A percentile compares a stretch with the other conserved stretches of the same genome.
These are phyloP conservation scores for Bryum argenteum DNA, from an alignment of 225 moss, liverwort and hornwort species.

Conservation along the genomic window DNA sequence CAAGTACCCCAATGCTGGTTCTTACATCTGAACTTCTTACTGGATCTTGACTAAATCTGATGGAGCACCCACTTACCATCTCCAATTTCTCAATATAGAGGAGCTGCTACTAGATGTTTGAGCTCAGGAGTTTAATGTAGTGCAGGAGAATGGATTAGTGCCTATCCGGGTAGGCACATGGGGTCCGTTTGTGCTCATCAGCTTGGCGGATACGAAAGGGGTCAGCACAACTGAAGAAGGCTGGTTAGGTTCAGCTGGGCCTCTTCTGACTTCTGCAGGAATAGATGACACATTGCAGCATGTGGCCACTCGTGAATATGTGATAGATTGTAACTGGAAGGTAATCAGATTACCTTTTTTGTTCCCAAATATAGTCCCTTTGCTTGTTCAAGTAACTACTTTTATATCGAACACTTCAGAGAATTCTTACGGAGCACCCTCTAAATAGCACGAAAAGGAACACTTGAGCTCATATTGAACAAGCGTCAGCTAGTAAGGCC, in stretches of 20 bases:
- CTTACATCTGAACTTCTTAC: neutral
- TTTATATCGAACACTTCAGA: too few relatives aligned
- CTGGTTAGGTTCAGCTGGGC: slow-evolving; percentile 85
- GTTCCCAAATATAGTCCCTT: neutral
- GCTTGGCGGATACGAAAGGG: slow-evolving; percentile 42
- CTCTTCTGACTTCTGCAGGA: slow-evolving; percentile 52
- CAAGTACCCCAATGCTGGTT: neutral
- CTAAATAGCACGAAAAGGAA: neutral
- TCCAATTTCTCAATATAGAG: neutral
- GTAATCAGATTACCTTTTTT: slow-evolving; percentile 30
- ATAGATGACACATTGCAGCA: slow-evolving; percentile 64
- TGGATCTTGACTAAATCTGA: slow-evolving; percentile 3
- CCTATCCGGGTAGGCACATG: slow-evolving; percentile 72
- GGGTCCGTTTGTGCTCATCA: slow-evolving; percentile 91
- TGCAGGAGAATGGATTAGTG: slow-evolving; percentile 73
- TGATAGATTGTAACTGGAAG: slow-evolving; percentile 96
- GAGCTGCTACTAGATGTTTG: slow-evolving; percentile 2
- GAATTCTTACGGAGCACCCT: neutral
- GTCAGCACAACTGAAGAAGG: slow-evolving; percentile 45
- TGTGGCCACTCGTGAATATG: slow-evolving; percentile 72
- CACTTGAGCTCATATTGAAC: too few relatives aligned
- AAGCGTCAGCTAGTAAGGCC: neutral
- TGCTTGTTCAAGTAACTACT: neutral
- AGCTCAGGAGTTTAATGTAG: slow-evolving; percentile 11
- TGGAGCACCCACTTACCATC: neutral